phyloP scores from a whole-genome alignment of 2,329 filamentous ascomycete species.

The Aspergillus flavus region DNA sequence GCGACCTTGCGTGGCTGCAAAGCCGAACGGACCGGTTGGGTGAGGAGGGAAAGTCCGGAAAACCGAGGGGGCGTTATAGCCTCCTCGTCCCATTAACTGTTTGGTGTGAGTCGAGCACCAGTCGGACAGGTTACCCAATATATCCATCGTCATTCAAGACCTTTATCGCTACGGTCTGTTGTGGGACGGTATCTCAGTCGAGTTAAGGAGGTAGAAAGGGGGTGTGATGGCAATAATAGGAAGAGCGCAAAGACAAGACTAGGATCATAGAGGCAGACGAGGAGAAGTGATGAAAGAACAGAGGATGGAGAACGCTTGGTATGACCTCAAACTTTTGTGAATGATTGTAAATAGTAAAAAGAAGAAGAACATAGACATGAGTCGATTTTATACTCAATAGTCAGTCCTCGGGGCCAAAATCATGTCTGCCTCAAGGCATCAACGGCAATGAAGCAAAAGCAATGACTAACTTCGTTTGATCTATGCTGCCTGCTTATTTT shows the following conservation, averaged over 20 bases:
- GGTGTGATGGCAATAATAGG: not conserved
- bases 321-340: not conserved
- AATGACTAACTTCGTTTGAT: not conserved
- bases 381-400: not conserved
- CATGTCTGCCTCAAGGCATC: conserved; percentile 7
- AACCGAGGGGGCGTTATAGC: conserved; percentile 33
- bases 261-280: not conserved
- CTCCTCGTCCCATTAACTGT: conserved; percentile 41
- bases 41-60: conserved; percentile 8
- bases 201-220: not conserved
- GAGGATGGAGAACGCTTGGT: not conserved
- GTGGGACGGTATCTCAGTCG: not conserved
- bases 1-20: conserved; percentile 27
- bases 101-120: not conserved
- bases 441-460: not conserved
- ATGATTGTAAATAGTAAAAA: not conserved
- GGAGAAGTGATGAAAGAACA: not conserved
- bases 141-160: not conserved
- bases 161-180: not conserved
- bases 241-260: not conserved
- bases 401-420: not conserved
- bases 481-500: conserved; percentile 6
- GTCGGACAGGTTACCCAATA: not conserved
- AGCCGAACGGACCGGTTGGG: not conserved
- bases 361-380: not conserved